Conservation (phyloP, 768 basidiomycete genomes). For the Suillus spraguei region DNA sequence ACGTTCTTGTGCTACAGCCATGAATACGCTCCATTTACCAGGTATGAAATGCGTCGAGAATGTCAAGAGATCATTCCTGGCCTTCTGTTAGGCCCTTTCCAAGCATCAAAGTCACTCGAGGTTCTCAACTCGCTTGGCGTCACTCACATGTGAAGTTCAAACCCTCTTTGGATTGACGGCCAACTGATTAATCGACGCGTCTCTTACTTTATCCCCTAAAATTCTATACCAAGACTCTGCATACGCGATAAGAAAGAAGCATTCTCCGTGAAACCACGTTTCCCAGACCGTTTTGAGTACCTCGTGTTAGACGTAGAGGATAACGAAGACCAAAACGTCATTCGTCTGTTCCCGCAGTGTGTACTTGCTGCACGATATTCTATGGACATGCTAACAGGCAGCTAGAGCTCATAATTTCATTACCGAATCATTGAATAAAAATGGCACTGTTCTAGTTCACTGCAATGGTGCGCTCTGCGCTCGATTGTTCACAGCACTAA, state of each 20-base stretch:
- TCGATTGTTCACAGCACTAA: background rate
- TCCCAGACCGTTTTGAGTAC: constrained; percentile 78
- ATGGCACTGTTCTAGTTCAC: constrained; percentile 83
- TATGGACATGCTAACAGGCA: constrained; percentile 7
- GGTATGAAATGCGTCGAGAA: constrained; percentile 95
- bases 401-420: constrained; percentile 77
- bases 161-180: constrained; percentile 2
- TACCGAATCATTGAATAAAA: constrained; percentile 53
- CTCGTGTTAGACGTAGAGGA: constrained; percentile 86
- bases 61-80: constrained; percentile 90
- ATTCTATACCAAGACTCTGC: constrained; percentile 61
- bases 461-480: constrained; percentile 68
- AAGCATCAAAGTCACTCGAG: constrained; percentile 81
- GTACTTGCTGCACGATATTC: constrained; percentile 24
- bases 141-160: constrained; percentile 71
- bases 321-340: constrained; percentile 93
- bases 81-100: constrained; percentile 84
- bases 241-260: constrained; percentile 90
- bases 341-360: constrained; percentile 85
- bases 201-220: constrained; percentile 16
- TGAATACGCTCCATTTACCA: constrained; percentile 27
- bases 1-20: constrained; percentile 15
- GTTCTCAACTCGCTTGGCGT: constrained; percentile 65
- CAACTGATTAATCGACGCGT: constrained; percentile 12
- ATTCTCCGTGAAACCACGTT: constrained; percentile 86